Evolutionary conservation across 148 eudicot genomes (phyloP).

Genomic region (Salicornia ramosissima): DNA sequence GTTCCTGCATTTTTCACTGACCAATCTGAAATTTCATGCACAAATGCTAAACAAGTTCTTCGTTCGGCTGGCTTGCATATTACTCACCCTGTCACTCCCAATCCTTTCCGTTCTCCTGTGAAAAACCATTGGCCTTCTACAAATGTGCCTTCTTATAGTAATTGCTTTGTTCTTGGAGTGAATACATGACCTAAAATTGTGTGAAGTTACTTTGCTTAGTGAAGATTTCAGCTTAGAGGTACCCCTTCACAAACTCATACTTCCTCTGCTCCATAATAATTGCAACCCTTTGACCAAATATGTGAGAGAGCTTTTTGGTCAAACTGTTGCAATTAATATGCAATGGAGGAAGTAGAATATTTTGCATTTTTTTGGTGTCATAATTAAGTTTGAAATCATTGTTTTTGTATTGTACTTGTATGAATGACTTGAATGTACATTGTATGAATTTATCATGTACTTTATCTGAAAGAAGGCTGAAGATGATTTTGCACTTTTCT

Average conservation of each 20-base stretch:
- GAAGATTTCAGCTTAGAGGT: constrained; percentile 1
- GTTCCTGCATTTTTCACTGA: constrained; percentile 40
- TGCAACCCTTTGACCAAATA: too few relatives aligned
- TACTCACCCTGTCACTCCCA: constrained; percentile 46
- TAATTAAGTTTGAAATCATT: not conserved
- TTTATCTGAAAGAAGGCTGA: not conserved
- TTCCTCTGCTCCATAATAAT: too few relatives aligned
- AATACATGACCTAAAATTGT: constrained; percentile 27
- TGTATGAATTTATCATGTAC: not conserved
- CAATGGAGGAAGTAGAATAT: too few relatives aligned
- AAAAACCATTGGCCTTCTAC: constrained; percentile 32
- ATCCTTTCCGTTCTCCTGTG: constrained; percentile 51
- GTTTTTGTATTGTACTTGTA: constrained; percentile 3
- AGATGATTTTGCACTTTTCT: not conserved
- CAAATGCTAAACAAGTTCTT: constrained; percentile 47
- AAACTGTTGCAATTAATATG: too few relatives aligned
- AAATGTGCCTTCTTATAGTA: constrained; percentile 44
- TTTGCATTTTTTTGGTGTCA: not conserved
- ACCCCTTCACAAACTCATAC: constrained; percentile 8
- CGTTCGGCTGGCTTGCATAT: constrained; percentile 37
- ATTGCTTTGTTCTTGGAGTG: constrained; percentile 46
- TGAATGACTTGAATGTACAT: constrained; percentile 1
- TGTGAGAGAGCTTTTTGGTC: too few relatives aligned
- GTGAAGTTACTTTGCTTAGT: not conserved
- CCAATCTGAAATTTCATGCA: constrained; percentile 41